Percentiles rank a stretch among this genome's conserved stretches.
These are phyloP conservation scores for Backusella luteola DNA, from an alignment of 192 early-diverging fungal species.

Conservation along the genomic window DNA sequence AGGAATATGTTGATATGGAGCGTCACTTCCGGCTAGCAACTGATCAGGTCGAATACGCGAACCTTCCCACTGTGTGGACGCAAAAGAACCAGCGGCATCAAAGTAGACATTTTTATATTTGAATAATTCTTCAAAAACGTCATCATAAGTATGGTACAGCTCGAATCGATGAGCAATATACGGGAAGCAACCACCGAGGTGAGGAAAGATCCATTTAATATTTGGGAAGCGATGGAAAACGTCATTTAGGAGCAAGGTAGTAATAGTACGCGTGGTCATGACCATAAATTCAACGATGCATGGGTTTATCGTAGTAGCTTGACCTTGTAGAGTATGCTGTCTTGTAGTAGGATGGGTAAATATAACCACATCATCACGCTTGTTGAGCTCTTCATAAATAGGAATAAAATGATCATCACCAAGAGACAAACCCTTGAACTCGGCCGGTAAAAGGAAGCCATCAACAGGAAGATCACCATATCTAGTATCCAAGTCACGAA, in stretches of 20 bases:
- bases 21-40: background rate
- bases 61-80: background rate
- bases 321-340: background rate
- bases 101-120: background rate
- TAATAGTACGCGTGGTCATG: background rate
- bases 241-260: background rate
- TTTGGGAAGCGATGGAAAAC: background rate
- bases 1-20: background rate
- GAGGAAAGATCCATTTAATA: background rate
- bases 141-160: background rate
- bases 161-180: background rate
- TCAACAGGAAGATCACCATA: slow-evolving; percentile 2
- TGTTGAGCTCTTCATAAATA: background rate
- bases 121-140: background rate
- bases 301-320: background rate
- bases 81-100: background rate
- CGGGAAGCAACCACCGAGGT: background rate
- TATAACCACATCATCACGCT: background rate
- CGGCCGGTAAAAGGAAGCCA: background rate
- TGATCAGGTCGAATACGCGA: background rate
- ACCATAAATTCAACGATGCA: background rate
- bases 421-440: background rate
- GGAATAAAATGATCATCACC: background rate
- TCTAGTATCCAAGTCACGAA: background rate
- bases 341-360: background rate